These are phyloP conservation scores for Tubosaeta brunneosetosa DNA, from an alignment of 768 basidiomycete genomes.

Conservation along the genomic window DNA sequence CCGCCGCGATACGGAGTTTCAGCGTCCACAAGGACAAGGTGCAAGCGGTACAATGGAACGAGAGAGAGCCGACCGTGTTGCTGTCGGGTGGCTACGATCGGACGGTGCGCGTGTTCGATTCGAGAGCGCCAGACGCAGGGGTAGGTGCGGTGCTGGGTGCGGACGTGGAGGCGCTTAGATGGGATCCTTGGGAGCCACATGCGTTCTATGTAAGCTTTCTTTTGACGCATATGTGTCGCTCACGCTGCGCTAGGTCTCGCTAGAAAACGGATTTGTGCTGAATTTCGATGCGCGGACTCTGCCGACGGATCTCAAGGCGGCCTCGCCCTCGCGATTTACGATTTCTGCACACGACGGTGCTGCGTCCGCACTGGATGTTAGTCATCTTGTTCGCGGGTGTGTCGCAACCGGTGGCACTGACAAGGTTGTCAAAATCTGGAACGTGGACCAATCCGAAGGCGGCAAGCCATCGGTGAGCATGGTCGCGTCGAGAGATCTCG, in stretches of 20 bases:
- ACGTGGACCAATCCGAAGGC: constrained; percentile 61
- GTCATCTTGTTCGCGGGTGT: constrained; percentile 84
- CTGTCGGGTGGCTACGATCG: constrained; percentile 94
- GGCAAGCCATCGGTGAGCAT: constrained; percentile 76
- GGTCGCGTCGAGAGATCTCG: constrained; percentile 84
- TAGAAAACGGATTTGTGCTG: constrained; percentile 92
- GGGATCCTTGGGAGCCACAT: constrained; percentile 93
- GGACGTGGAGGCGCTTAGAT: constrained; percentile 89
- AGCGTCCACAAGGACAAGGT: constrained; percentile 88
- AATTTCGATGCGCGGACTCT: constrained; percentile 88
- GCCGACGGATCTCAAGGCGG: constrained; percentile 57
- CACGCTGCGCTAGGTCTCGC: constrained; percentile 61
- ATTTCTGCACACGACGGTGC: constrained; percentile 92
- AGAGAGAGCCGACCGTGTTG: constrained; percentile 79
- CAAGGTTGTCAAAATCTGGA: constrained; percentile 96
- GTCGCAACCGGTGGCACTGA: constrained; percentile 93
- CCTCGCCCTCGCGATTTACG: constrained; percentile 77
- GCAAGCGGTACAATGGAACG: constrained; percentile 95
- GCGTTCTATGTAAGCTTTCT: constrained; percentile 70
- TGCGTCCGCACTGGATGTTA: constrained; percentile 84
- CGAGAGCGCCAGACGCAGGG: constrained; percentile 72
- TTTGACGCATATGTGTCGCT: neutral
- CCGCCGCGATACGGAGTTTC: constrained; percentile 76
- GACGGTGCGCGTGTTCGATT: constrained; percentile 92
- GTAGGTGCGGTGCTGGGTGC: constrained; percentile 84